Evolutionary conservation across 805 yeast species (phyloP), one percentile per base, ranked within the genome.

Genomic region (Tetrapisispora fleetii): DNA sequence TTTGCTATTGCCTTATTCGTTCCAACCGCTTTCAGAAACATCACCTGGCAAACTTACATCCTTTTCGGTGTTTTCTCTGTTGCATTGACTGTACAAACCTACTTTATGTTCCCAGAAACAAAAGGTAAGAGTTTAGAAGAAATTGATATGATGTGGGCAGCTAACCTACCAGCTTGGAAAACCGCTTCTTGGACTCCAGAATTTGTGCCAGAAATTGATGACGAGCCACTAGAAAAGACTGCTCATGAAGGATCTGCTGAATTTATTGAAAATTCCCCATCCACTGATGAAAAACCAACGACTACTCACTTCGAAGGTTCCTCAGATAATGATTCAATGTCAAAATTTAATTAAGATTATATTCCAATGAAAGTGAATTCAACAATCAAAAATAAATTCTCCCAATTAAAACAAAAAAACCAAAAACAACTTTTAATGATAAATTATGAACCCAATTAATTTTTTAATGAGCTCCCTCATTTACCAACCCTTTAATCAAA

Each of bases 111-210:
- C 64, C 90, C 90, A 37, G 91, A 84, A 69, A 83, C 89, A 39
- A 79, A 83, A 33, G 87, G 87, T 43, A 75, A 86, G 63, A 73
- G 83, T 37, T 73, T 84, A 65, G 90, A 83, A 64, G 87, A 81
- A 59, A 77, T 83, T 62, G 89, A 82, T 62, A n/a, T 33, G 79
- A 40, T 45, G 42, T 45, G 48, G 43, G 35, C 33, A 4, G 39
- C 32, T 4, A 38, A 45, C 35, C n/a, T 45, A 18, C 47, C 47
- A 17, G 47, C 47, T 16, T 45, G 47, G 47, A 45, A 17, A 32
- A 37, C 42, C 4, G 17, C 37, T 14, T 17, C 32, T 45, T 45
- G 47, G 47, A 38, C 19, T 7, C 40, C 42, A 37, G 37, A 19
- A 9, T 4, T 19, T 32, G 9, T 32, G 5, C 37, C 44, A 11